A percentile compares a stretch with the other conserved stretches of the same genome.
These are phyloP conservation scores for Collariella sp. DNA, from an alignment of 495 filamentous ascomycete species.

Conservation along the genomic window DNA sequence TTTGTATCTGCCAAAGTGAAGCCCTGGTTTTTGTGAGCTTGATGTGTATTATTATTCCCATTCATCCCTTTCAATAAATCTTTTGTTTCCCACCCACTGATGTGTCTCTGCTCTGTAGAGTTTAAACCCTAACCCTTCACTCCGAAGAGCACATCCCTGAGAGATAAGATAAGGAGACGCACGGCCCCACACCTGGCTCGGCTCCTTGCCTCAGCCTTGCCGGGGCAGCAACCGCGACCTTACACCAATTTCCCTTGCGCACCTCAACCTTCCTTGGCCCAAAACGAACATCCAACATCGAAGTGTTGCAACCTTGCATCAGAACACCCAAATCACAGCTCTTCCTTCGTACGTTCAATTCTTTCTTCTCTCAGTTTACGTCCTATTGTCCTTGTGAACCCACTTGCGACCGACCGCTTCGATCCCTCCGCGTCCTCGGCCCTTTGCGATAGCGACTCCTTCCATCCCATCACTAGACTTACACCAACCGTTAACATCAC, in stretches of 20 bases:
- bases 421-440: background rate
- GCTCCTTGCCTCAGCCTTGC: slow-evolving; percentile 14
- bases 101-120: no score
- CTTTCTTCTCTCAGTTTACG: background rate
- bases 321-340: background rate
- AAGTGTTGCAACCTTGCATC: background rate
- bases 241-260: background rate
- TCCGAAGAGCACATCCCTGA: no score
- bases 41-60: no score
- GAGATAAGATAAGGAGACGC: background rate
- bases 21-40: no score
- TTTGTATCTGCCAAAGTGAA: no score
- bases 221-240: slow-evolving; percentile 7
- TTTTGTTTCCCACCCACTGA: background rate
- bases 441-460: background rate
- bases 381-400: background rate
- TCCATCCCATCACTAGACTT: background rate
- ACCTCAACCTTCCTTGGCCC: background rate
- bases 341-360: background rate
- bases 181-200: background rate
- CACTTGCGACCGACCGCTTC: background rate
- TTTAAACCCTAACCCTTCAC: slow-evolving; percentile 1
- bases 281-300: background rate
- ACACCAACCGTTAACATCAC: no score
- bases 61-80: background rate